Evolutionary conservation across 352 stramenopile species (phyloP).

Genomic region (Halophytophthora batemanensis): DNA sequence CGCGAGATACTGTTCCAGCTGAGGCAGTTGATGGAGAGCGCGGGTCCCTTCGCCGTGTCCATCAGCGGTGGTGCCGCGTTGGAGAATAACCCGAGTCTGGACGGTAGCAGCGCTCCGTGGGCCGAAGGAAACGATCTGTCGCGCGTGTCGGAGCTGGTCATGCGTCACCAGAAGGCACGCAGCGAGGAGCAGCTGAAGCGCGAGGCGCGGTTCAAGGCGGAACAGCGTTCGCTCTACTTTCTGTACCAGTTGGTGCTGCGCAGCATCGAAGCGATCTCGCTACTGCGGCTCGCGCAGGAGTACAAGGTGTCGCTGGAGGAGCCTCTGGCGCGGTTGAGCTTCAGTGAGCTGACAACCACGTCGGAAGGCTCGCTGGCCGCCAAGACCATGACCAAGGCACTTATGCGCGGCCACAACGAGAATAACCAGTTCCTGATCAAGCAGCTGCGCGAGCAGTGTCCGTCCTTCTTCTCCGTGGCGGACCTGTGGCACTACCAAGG

Average conservation of each 20-base stretch:
- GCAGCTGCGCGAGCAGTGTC: conserved; percentile 81
- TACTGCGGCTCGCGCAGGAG: conserved; percentile 61
- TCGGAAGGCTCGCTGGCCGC: conserved; percentile 51
- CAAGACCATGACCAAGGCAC: conserved; percentile 75
- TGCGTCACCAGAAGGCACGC: conserved; percentile 68
- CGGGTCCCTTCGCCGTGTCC: conserved; percentile 69
- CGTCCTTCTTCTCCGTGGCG: conserved; percentile 78
- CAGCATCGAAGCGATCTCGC: conserved; percentile 76
- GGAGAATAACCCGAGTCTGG: conserved; percentile 52
- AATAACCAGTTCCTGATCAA: conserved; percentile 82
- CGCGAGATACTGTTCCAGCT: conserved; percentile 83
- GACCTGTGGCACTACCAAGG: conserved; percentile 85
- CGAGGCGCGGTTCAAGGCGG: conserved; percentile 74
- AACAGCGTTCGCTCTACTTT: conserved; percentile 81
- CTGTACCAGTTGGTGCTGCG: conserved; percentile 75
- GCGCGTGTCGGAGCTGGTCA: conserved; percentile 59
- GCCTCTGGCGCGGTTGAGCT: conserved; percentile 54
- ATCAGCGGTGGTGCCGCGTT: conserved; percentile 61
- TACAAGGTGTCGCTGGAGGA: conserved; percentile 73
- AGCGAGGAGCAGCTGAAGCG: conserved; percentile 72
- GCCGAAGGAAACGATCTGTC: conserved; percentile 45
- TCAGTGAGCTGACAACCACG: conserved; percentile 76
- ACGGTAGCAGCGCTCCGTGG: conserved; percentile 30
- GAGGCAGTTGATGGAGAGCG: conserved; percentile 76
- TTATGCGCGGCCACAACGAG: conserved; percentile 77